Base-by-base conservation (phyloP, 176 grass and related monocot species). In the Musa itinerans region DNA sequence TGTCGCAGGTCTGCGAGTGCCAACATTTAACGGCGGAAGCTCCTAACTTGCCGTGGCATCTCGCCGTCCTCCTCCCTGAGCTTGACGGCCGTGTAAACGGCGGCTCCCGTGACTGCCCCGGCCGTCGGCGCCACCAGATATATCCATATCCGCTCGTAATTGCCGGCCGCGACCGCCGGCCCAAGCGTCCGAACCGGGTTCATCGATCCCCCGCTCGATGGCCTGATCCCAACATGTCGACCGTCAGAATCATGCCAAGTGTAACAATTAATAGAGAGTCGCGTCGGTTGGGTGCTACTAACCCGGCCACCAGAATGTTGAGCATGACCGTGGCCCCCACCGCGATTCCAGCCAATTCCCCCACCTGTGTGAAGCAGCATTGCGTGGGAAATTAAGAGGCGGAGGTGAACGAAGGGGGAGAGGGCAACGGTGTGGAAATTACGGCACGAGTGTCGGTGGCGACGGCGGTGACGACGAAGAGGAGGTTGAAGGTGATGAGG, bases 391-490 rank as follows among this genome's bases (percentile, higher is more conserved):
- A 52, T 21, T 51, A 21, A n/a, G 2, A 14, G 14, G 50, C 22
- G 22, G n/a, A 4, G 68, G 2, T n/a, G 14, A 34, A 16, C 19
- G 2, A 8, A 17, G 21, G 25, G 4, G 26, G 8, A 11, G 50
- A 2, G 49, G 54, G 19, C 16, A n/a, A 8, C 24, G 11, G 1
- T 53, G 26, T 53, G 0, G 48, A 65, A 50, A 78, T 15, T 79
- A 96, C 93, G 0, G 94, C 94, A 53, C 72, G 88, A 9, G 88
- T 98, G 64, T 98, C 94, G n/a, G 94, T 98, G 68, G 94, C 94
- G 71, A 98, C 90, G 13, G 94, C 94, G 29, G 90, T 98, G 77
- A 98, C 88, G n/a, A 98, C 94, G 78, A 98, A 98, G 70, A 98
- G 68, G 22, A 98, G 90, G 74, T 98, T 98, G 82, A 98, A 98